phyloP scores from a whole-genome alignment of 2,329 filamentous ascomycete species.

The Dactylonectria macrodidyma region DNA sequence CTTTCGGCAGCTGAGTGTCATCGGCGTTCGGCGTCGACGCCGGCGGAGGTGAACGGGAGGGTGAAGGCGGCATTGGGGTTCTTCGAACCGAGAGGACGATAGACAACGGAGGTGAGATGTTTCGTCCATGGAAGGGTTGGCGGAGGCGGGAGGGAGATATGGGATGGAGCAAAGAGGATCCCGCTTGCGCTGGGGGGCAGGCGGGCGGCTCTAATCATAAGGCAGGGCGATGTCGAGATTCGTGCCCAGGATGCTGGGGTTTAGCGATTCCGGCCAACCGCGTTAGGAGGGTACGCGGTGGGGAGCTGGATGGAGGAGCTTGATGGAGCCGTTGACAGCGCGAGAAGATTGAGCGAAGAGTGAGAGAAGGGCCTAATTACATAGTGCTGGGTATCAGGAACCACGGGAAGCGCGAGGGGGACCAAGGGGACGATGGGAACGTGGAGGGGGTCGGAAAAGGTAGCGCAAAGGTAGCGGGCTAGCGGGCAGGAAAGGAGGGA shows the following conservation, averaged over 20 bases:
- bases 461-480: conserved; percentile 31
- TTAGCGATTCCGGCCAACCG: conserved; percentile 42
- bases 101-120: conserved; percentile 39
- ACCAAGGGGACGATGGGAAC: conserved; percentile 2
- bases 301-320: conserved; percentile 18
- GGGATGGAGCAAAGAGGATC: conserved; percentile 35
- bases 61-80: conserved; percentile 48
- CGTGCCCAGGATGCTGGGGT: conserved; percentile 46
- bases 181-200: conserved; percentile 30
- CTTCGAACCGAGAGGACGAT: conserved; percentile 44
- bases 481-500: conserved; percentile 35
- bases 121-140: conserved; percentile 48
- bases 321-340: conserved; percentile 11
- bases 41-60: conserved; percentile 43
- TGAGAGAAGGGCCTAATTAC: too few relatives aligned
- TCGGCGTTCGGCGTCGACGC: conserved; percentile 51
- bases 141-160: conserved; percentile 38
- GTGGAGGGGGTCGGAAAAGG: conserved; percentile 6
- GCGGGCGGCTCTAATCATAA: conserved; percentile 49
- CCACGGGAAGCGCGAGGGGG: neutral
- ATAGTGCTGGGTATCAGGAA: too few relatives aligned
- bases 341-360: neutral
- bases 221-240: conserved; percentile 51
- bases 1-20: conserved; percentile 66
- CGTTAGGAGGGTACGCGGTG: conserved; percentile 41